phyloP scores from a whole-genome alignment of 1,284 basidiomycete genomes.

The Pseudozyma hubeiensis region DNA sequence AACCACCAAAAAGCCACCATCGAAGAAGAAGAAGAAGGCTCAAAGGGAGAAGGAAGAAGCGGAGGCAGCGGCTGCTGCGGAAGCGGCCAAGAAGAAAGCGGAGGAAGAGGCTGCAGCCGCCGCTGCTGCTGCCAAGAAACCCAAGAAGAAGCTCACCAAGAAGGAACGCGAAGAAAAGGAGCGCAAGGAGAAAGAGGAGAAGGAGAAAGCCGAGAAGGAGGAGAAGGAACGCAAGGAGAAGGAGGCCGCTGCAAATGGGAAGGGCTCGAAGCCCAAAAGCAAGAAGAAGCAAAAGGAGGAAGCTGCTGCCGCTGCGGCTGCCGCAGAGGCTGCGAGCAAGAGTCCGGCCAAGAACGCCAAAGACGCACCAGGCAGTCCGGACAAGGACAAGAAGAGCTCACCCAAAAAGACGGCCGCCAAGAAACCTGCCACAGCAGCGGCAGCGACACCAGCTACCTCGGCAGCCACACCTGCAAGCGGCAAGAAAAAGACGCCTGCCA shows the following conservation, averaged over 20 bases:
- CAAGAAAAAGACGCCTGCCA: slow-evolving; percentile 48
- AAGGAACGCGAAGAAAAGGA: slow-evolving; percentile 47
- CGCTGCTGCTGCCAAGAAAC: slow-evolving; percentile 37
- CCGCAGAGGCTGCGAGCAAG: slow-evolving; percentile 26
- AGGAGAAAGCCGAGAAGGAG: slow-evolving; percentile 60
- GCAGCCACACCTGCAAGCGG: slow-evolving; percentile 14
- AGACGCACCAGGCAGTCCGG: slow-evolving; percentile 32
- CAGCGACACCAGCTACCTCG: slow-evolving; percentile 12
- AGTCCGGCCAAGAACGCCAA: slow-evolving; percentile 25
- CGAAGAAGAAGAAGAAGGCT: slow-evolving; percentile 57
- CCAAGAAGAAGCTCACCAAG: slow-evolving; percentile 59
- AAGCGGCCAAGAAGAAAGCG: slow-evolving; percentile 47
- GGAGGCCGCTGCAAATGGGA: slow-evolving; percentile 32
- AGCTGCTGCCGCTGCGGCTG: slow-evolving; percentile 36
- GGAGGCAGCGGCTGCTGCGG: slow-evolving; percentile 44
- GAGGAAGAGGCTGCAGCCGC: slow-evolving; percentile 42
- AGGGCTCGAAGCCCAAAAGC: slow-evolving; percentile 41
- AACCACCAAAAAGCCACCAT: slow-evolving; percentile 40
- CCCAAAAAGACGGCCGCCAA: slow-evolving; percentile 49
- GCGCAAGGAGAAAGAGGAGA: slow-evolving; percentile 47
- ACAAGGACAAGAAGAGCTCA: slow-evolving; percentile 43
- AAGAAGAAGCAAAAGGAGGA: slow-evolving; percentile 58
- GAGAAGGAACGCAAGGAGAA: slow-evolving; percentile 51
- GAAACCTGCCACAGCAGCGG: slow-evolving; percentile 26
- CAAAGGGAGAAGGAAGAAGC: slow-evolving; percentile 52